A percentile compares a stretch with the other conserved stretches of the same genome.
These are phyloP conservation scores for Mrakia gelida DNA, from an alignment of 768 basidiomycete species.

Conservation along the genomic window DNA sequence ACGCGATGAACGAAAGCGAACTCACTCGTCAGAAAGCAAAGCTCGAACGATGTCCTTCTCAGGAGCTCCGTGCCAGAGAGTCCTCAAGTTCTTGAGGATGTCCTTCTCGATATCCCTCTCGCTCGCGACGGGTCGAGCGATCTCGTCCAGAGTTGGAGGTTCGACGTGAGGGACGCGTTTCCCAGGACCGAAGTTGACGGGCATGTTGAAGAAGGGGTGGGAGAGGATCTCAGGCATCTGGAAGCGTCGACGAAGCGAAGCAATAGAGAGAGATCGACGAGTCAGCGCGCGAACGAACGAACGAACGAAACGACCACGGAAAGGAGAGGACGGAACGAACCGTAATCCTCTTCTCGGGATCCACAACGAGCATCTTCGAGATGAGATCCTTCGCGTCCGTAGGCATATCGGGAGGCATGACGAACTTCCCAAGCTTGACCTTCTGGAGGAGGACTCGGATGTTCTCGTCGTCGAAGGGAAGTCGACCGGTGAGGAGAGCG, in stretches of 20 bases:
- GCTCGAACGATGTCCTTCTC: conserved; percentile 57
- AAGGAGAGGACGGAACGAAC: conserved; percentile 37
- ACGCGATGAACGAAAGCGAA: conserved; percentile 9
- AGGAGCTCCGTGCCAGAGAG: conserved; percentile 71
- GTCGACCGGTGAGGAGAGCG: conserved; percentile 74
- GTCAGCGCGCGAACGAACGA: no score
- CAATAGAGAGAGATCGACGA: no score
- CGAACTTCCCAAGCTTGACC: conserved; percentile 69
- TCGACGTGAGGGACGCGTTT: conserved; percentile 42
- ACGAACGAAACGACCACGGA: not conserved
- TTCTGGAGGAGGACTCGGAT: conserved; percentile 69
- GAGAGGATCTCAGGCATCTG: conserved; percentile 66
- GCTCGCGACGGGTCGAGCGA: conserved; percentile 63
- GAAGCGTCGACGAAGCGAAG: not conserved
- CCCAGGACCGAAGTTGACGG: conserved; percentile 48
- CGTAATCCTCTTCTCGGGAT: conserved; percentile 73
- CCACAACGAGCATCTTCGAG: conserved; percentile 69
- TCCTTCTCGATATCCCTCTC: conserved; percentile 73
- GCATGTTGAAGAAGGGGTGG: conserved; percentile 64
- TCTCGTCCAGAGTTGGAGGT: conserved; percentile 61
- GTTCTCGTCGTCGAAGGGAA: conserved; percentile 91
- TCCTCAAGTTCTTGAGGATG: conserved; percentile 81
- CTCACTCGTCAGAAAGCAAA: conserved; percentile 53
- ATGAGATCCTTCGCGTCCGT: conserved; percentile 71
- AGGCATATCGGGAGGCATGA: conserved; percentile 66